phyloP scores from a whole-genome alignment of 306 rosid species.

The Citrullus amarus region DNA sequence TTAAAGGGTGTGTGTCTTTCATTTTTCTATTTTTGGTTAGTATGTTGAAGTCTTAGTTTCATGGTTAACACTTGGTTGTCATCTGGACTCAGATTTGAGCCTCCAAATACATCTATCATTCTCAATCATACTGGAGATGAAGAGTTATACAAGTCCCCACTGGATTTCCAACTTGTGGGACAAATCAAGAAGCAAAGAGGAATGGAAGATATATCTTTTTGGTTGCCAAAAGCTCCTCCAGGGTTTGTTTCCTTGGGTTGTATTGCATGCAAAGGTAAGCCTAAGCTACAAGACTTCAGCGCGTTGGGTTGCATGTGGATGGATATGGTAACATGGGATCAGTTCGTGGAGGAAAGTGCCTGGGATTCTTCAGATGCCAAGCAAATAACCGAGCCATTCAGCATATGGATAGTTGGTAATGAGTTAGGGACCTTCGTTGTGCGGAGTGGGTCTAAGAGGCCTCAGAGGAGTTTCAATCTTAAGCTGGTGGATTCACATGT shows the following conservation, averaged over 20 bases:
- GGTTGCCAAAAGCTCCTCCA: slow-evolving; percentile 96
- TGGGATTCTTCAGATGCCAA: slow-evolving; percentile 85
- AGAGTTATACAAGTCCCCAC: slow-evolving; percentile 54
- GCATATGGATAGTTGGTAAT: slow-evolving; percentile 80
- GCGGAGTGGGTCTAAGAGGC: slow-evolving; percentile 74
- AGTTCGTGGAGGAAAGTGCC: slow-evolving; percentile 72
- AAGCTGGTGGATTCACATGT: slow-evolving; percentile 58
- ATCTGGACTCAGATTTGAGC: slow-evolving; percentile 60
- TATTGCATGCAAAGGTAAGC: slow-evolving; percentile 68
- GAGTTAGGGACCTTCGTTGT: slow-evolving; percentile 79
- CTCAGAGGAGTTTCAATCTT: slow-evolving; percentile 86
- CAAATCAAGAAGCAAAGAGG: slow-evolving; percentile 82
- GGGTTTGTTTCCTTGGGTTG: slow-evolving; percentile 91
- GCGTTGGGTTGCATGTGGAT: slow-evolving; percentile 73
- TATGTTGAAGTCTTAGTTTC: slow-evolving; percentile 8
- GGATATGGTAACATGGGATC: slow-evolving; percentile 78
- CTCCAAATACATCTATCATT: slow-evolving; percentile 74
- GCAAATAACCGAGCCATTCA: slow-evolving; percentile 45
- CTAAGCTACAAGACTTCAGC: slow-evolving; percentile 59
- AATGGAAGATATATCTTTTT: slow-evolving; percentile 63
- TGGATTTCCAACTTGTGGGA: slow-evolving; percentile 75
- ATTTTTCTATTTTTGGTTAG: slow-evolving; percentile 10
- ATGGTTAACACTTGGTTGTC: slow-evolving; percentile 8
- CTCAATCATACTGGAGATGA: slow-evolving; percentile 63
- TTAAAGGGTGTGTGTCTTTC: slow-evolving; percentile 44